Evolutionary conservation across 352 stramenopile genomes (phyloP).

Genomic region (Pythium insidiosum): DNA sequence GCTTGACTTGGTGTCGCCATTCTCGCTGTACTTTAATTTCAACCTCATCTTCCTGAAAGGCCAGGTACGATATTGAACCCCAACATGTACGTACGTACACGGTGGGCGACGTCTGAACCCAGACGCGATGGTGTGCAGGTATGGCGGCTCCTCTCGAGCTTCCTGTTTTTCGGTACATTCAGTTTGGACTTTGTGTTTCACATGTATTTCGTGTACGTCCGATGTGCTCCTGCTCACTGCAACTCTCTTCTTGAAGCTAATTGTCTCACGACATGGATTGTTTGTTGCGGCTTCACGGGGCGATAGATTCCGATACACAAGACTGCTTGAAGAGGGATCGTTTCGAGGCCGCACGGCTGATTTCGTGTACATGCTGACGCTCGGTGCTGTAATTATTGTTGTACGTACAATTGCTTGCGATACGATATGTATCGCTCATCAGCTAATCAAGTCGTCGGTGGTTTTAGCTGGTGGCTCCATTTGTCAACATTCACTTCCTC

Average conservation of each 20-base stretch:
- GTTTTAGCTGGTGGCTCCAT: conserved; percentile 88
- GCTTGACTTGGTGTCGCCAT: conserved; percentile 96
- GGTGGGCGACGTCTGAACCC: too few relatives aligned
- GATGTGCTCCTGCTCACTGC: not conserved
- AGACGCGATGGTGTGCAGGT: too few relatives aligned
- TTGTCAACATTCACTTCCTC: conserved; percentile 97
- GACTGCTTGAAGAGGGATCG: conserved; percentile 96
- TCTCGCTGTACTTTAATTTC: conserved; percentile 93
- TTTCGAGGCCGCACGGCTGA: conserved; percentile 95
- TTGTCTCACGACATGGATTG: too few relatives aligned
- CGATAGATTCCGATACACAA: conserved; percentile 89
- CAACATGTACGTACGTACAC: too few relatives aligned
- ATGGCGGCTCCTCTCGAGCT: conserved; percentile 97
- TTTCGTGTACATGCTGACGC: conserved; percentile 98
- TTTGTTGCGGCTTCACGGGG: too few relatives aligned
- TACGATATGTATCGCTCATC: too few relatives aligned
- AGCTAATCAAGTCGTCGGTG: not conserved
- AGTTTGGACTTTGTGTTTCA: conserved; percentile 99
- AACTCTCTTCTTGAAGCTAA: not conserved
- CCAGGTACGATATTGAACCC: conserved; percentile 67
- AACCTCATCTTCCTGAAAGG: conserved; percentile 97
- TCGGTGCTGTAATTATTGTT: conserved; percentile 93
- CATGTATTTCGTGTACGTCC: conserved; percentile 98
- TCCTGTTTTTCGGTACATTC: conserved; percentile 99
- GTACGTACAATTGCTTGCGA: conserved; percentile 26